phyloP scores from a whole-genome alignment of 1,284 basidiomycete genomes.

The Cryptococcus sp. region DNA sequence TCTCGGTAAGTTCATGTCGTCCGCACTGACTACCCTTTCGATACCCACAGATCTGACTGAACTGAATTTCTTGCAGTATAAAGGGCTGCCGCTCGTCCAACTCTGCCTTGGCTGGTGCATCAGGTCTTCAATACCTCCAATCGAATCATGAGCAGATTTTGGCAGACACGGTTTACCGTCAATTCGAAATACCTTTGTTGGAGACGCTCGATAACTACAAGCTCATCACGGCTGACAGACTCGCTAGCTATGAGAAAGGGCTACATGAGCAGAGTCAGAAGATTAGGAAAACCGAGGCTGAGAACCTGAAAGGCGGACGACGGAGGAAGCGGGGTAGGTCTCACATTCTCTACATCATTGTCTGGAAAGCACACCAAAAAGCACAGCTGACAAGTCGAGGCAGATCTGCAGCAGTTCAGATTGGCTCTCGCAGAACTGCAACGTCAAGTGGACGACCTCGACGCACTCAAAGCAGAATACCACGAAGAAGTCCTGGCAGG shows the following conservation, averaged over 20 bases:
- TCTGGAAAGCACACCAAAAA: not conserved
- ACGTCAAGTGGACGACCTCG: conserved; percentile 66
- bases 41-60: not conserved
- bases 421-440: conserved; percentile 81
- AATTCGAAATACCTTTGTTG: conserved; percentile 83
- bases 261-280: conserved; percentile 78
- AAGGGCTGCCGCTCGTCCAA: conserved; percentile 49
- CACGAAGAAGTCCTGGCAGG: conserved; percentile 77
- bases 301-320: conserved; percentile 69
- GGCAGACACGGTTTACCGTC: conserved; percentile 81
- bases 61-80: conserved; percentile 25
- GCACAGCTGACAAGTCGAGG: not conserved
- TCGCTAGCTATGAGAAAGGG: conserved; percentile 72
- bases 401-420: conserved; percentile 82
- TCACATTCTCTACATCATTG: not conserved
- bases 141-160: conserved; percentile 90
- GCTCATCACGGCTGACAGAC: conserved; percentile 62
- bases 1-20: conserved; percentile 62
- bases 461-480: conserved; percentile 54
- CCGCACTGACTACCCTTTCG: not conserved
- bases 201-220: conserved; percentile 79
- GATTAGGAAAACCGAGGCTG: conserved; percentile 85
- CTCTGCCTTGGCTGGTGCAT: conserved; percentile 65
- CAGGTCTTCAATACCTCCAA: conserved; percentile 86
- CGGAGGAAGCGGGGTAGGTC: conserved; percentile 76